Evolutionary conservation across 768 basidiomycete genomes (phyloP).

Genomic region (Leucocoprinus leucothites): DNA sequence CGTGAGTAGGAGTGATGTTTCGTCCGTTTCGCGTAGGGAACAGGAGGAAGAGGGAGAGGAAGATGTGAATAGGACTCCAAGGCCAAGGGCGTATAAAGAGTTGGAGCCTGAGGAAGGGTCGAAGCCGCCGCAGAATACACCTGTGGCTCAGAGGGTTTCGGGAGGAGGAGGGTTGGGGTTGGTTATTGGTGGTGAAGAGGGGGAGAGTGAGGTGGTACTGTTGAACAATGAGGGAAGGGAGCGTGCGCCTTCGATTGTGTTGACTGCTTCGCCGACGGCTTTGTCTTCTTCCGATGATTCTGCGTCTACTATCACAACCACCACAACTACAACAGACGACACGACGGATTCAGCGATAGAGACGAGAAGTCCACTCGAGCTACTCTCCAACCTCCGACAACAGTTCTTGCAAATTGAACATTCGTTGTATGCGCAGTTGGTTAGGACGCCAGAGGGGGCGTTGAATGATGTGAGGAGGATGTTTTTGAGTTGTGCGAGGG

Average conservation of each 20-base stretch:
- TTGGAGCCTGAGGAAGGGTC: too few species aligned
- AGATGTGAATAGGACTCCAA: conserved; percentile 12
- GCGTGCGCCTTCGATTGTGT: too few species aligned
- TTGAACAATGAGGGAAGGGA: neutral
- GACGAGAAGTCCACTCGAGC: conserved; percentile 34
- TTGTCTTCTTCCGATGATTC: too few species aligned
- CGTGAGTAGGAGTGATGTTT: neutral
- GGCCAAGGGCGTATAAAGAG: neutral
- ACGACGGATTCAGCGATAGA: conserved; percentile 18
- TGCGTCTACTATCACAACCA: conserved; percentile 8
- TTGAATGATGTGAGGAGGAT: conserved; percentile 63
- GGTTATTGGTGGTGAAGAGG: neutral
- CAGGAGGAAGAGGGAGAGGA: neutral
- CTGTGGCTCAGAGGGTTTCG: conserved; percentile 1
- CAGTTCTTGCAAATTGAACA: conserved; percentile 61
- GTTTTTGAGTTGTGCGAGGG: conserved; percentile 50
- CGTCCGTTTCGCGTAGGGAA: too few species aligned
- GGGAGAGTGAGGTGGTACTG: neutral
- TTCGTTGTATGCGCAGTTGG: conserved; percentile 51
- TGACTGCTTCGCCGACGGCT: too few species aligned
- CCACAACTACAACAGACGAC: neutral
- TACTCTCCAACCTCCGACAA: conserved; percentile 48
- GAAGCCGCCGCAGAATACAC: conserved; percentile 18
- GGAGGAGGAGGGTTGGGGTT: neutral
- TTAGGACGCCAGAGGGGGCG: conserved; percentile 37